phyloP scores from a whole-genome alignment of 2,329 filamentous ascomycete genomes.

The Atkinsonella hypoxylon region DNA sequence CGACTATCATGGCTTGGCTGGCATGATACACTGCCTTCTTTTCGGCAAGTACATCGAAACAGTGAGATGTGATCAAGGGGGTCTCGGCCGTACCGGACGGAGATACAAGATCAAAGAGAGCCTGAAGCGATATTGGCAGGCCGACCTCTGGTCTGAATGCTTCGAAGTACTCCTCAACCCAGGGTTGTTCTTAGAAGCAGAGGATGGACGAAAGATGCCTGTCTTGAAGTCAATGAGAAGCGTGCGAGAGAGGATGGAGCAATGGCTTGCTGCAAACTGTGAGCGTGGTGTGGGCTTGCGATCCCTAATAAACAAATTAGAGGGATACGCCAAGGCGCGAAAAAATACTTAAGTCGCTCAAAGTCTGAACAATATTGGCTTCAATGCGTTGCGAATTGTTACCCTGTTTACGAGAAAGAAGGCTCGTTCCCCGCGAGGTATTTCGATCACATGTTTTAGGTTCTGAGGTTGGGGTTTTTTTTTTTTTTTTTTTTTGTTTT shows the following conservation, averaged over 20 bases:
- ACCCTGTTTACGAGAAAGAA: too few relatives aligned
- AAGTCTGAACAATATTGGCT: too few relatives aligned
- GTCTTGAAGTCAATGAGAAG: constrained; percentile 56
- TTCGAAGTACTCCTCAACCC: constrained; percentile 87
- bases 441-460: neutral
- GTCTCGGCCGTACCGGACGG: constrained; percentile 47
- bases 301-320: constrained; percentile 52
- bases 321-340: constrained; percentile 32
- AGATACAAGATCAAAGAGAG: constrained; percentile 71
- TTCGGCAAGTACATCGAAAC: constrained; percentile 96
- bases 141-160: constrained; percentile 72
- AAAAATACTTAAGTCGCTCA: constrained; percentile 12
- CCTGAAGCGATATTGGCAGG: constrained; percentile 94
- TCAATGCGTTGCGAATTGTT: too few relatives aligned
- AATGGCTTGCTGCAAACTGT: constrained; percentile 67
- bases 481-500: neutral
- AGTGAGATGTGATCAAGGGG: constrained; percentile 39
- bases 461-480: neutral
- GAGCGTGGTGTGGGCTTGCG: constrained; percentile 71
- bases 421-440: neutral
- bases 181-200: constrained; percentile 47
- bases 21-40: constrained; percentile 74
- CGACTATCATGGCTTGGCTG: constrained; percentile 88
- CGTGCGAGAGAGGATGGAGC: constrained; percentile 70
- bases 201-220: constrained; percentile 59